A percentile compares a stretch with the other conserved stretches of the same genome.
phyloP scores from a whole-genome alignment of 2,329 filamentous ascomycete species.

The Arthrobotrys iridis region DNA sequence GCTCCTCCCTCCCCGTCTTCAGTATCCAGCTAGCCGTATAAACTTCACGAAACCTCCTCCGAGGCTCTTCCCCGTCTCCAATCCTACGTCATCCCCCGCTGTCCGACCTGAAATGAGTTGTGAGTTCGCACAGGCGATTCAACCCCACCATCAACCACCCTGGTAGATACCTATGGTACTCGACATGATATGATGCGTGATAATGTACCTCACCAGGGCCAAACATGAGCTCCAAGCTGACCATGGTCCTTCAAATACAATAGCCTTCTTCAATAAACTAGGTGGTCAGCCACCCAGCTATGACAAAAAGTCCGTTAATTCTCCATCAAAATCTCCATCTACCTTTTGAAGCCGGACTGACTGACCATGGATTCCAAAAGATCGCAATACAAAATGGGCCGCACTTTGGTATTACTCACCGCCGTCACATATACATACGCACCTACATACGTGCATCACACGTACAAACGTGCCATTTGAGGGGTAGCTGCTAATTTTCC shows the following conservation, averaged over 20 bases:
- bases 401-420: constrained; percentile 70
- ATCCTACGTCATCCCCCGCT: constrained; percentile 35
- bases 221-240: constrained; percentile 16
- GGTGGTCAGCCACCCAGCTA: constrained; percentile 71
- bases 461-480: neutral
- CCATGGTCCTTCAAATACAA: neutral
- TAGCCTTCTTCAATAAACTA: constrained; percentile 56
- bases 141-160: constrained; percentile 50
- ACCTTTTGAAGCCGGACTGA: neutral
- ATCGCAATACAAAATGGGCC: constrained; percentile 88
- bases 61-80: neutral
- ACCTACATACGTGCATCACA: neutral
- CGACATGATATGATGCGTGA: constrained; percentile 15
- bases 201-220: constrained; percentile 12
- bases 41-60: neutral
- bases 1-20: neutral
- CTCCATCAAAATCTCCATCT: neutral
- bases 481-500: constrained; percentile 15
- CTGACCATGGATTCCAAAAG: constrained; percentile 63
- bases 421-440: neutral
- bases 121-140: constrained; percentile 36
- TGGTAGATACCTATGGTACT: neutral
- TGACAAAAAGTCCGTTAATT: constrained; percentile 83
- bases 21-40: neutral
- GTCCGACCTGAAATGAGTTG: constrained; percentile 46